These are phyloP conservation scores for Aspergillus costaricaensis DNA, from an alignment of 2,329 filamentous ascomycete species.

Conservation along the genomic window DNA sequence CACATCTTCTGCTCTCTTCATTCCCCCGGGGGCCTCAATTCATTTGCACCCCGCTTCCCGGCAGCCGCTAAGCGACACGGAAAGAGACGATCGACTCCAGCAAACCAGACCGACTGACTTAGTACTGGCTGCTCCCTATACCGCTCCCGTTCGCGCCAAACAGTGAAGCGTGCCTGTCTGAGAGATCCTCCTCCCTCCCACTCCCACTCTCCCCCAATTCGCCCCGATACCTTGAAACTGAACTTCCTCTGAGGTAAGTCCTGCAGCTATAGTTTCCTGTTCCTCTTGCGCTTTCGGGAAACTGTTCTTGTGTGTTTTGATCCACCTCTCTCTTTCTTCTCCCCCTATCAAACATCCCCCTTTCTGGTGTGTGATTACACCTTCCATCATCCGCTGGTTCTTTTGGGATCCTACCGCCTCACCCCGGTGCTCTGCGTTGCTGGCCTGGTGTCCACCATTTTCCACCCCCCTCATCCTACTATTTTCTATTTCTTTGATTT, in stretches of 20 bases:
- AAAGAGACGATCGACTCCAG: slow-evolving; percentile 34
- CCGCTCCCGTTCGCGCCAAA: slow-evolving; percentile 20
- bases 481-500: background rate
- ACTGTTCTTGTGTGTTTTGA: slow-evolving; percentile 16
- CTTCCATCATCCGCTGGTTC: slow-evolving; percentile 3
- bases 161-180: slow-evolving; percentile 14
- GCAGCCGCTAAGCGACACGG: slow-evolving; percentile 45
- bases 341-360: slow-evolving; percentile 10
- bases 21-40: slow-evolving; percentile 23
- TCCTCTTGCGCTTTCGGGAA: slow-evolving; percentile 18
- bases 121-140: slow-evolving; percentile 24
- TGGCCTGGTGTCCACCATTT: slow-evolving; percentile 11
- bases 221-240: slow-evolving; percentile 6
- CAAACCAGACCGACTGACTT: slow-evolving; percentile 28
- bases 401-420: slow-evolving; percentile 4
- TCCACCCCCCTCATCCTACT: background rate
- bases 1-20: background rate
- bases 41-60: slow-evolving; percentile 36
- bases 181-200: slow-evolving; percentile 13
- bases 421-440: slow-evolving; percentile 13
- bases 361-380: background rate
- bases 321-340: background rate
- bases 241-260: slow-evolving; percentile 23
- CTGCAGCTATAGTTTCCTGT: slow-evolving; percentile 18
- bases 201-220: slow-evolving; percentile 14